A percentile compares a stretch with the other conserved stretches of the same genome.
Conservation (phyloP, 257 asterid genomes). For the Pogostemon cablin region DNA sequence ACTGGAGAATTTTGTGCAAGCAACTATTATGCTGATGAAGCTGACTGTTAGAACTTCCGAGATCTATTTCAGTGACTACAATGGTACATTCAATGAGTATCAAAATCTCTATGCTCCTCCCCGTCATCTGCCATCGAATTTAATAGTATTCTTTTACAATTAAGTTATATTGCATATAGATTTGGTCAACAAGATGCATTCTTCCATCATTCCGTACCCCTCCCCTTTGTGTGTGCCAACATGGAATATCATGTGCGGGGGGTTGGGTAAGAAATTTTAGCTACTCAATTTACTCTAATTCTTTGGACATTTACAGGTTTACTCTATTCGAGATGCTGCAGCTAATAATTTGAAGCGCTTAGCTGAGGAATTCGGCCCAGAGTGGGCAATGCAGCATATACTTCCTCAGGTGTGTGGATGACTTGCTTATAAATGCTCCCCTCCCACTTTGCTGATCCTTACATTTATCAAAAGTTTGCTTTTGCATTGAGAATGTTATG, state of each 20-base stretch:
- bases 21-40: too few species aligned
- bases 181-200: too few species aligned
- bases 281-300: not conserved
- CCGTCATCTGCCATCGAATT: too few species aligned
- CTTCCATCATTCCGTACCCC: too few species aligned
- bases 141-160: too few species aligned
- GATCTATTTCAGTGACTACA: too few species aligned
- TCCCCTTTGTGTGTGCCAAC: too few species aligned
- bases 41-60: too few species aligned
- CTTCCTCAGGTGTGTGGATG: conserved; percentile 72
- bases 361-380: conserved; percentile 92
- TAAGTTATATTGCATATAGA: too few species aligned
- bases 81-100: too few species aligned
- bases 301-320: conserved; percentile 48
- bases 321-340: conserved; percentile 85
- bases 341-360: conserved; percentile 76
- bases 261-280: not conserved
- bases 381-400: conserved; percentile 95
- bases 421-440: not conserved
- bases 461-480: not conserved
- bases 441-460: not conserved
- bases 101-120: too few species aligned
- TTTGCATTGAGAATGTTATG: not conserved
- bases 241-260: not conserved
- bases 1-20: too few species aligned